Evolutionary conservation across 768 basidiomycete species (phyloP), one percentile per base, ranked within the genome.

Genomic region (Phlebiopsis flavidoalba): DNA sequence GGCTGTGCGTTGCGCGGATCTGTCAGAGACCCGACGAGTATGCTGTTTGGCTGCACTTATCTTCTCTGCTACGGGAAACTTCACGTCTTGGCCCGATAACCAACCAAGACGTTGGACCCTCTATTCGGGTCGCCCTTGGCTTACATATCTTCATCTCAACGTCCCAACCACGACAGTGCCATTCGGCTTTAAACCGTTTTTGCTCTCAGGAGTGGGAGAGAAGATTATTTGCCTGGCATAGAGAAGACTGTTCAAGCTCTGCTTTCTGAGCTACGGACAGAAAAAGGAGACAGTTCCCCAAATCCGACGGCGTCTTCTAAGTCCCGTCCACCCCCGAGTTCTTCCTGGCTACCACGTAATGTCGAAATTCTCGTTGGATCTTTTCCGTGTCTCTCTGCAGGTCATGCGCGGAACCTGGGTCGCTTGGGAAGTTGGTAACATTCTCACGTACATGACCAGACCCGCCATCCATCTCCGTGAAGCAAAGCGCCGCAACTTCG

Each of bases 331-430:
- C 68, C 76, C 6, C 68, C 76, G 14, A 48, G 55, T n/a, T 5
- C 66, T 12, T 61, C 58, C 52, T 53, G 49, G 49, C 21, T 63
- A 3, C 60, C 62, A 51, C 51, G 52, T 3, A 81, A 86, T 49
- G 60, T 89, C 15, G 82, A 88, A 62, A 77, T 80, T 5, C 76
- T 78, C 26, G 59, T 91, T 8, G 67, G 71, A 5, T 80, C 79
- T 21, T 69, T n/a, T 85, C 22, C 80, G 81, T 24, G 76, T 91
- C 8, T 82, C 83, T 3, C 79, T 94, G 6, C 91, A 93, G 66
- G 85, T 93, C 45, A 91, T 93, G 88, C 89, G 87, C 62, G 91
- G 90, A 19, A 93, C 91, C 1, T 94, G 91, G 91, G 72, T 93
- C 35, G 86, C 88, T 8, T 92, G 87, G 89, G 82, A 86, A 59